Conservation (phyloP, 768 basidiomycete genomes). For the Boletus vermiculosoides region DNA sequence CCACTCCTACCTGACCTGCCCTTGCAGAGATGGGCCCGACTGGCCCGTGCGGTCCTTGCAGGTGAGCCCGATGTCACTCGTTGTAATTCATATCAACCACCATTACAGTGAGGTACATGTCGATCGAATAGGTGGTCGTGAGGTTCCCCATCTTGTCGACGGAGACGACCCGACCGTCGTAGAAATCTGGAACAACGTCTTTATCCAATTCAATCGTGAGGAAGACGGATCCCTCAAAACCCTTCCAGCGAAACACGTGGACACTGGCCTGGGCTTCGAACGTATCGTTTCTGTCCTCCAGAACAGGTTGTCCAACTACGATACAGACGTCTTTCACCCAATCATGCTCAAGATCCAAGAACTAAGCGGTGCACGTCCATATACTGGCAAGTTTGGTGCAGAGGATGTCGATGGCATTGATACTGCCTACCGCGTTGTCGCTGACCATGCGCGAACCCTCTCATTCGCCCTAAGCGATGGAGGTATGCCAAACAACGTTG, state of each 20-base stretch:
- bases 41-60: slow-evolving; percentile 97
- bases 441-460: slow-evolving; percentile 93
- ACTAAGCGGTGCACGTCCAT: slow-evolving; percentile 84
- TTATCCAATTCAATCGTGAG: slow-evolving; percentile 98
- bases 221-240: slow-evolving; percentile 74
- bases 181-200: slow-evolving; percentile 99
- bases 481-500: slow-evolving; percentile 94
- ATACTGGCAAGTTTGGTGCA: slow-evolving; percentile 88
- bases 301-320: slow-evolving; percentile 92
- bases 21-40: slow-evolving; percentile 93
- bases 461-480: slow-evolving; percentile 97
- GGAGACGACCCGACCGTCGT: slow-evolving; percentile 95
- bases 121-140: slow-evolving; percentile 96
- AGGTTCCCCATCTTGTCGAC: slow-evolving; percentile 91
- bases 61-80: slow-evolving; percentile 38
- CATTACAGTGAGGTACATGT: slow-evolving; percentile 84
- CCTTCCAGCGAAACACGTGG: slow-evolving; percentile 92
- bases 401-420: slow-evolving; percentile 96
- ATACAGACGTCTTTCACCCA: slow-evolving; percentile 92
- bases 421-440: slow-evolving; percentile 95
- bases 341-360: slow-evolving; percentile 86
- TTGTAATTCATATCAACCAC: neutral
- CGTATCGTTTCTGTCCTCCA: slow-evolving; percentile 94
- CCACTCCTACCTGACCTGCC: slow-evolving; percentile 1
- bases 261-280: slow-evolving; percentile 99